These are phyloP conservation scores for Rhytidiadelphus loreus DNA, from an alignment of 225 moss, liverwort and hornwort genomes.

Conservation along the genomic window DNA sequence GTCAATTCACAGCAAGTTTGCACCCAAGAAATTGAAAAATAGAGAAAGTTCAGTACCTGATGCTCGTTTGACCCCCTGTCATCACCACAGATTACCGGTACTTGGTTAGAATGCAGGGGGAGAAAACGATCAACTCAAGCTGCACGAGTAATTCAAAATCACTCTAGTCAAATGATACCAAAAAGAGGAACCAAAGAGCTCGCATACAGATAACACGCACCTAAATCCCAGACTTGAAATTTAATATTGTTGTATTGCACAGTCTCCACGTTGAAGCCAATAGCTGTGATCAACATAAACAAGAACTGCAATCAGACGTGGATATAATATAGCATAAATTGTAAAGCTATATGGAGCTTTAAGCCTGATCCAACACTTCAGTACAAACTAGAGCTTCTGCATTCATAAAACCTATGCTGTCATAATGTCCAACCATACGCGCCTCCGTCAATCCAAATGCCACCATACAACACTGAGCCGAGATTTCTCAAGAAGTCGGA, in stretches of 20 bases:
- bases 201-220: constrained; percentile 12
- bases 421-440: neutral
- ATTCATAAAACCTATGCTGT: neutral
- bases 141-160: neutral
- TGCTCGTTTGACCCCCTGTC: constrained; percentile 95
- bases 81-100: neutral
- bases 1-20: neutral
- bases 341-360: neutral
- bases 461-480: neutral
- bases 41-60: constrained; percentile 42
- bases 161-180: neutral
- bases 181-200: neutral
- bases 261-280: constrained; percentile 98
- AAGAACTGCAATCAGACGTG: neutral
- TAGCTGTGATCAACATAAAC: constrained; percentile 37
- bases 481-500: neutral
- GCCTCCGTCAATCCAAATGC: neutral
- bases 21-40: neutral
- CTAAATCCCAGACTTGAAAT: constrained; percentile 99
- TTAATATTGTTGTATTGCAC: constrained; percentile 99
- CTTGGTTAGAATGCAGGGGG: neutral
- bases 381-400: neutral
- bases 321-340: neutral
- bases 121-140: neutral
- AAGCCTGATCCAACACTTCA: neutral